Conservation (phyloP, 257 asterid genomes). For the Knoxia roxburghii region DNA sequence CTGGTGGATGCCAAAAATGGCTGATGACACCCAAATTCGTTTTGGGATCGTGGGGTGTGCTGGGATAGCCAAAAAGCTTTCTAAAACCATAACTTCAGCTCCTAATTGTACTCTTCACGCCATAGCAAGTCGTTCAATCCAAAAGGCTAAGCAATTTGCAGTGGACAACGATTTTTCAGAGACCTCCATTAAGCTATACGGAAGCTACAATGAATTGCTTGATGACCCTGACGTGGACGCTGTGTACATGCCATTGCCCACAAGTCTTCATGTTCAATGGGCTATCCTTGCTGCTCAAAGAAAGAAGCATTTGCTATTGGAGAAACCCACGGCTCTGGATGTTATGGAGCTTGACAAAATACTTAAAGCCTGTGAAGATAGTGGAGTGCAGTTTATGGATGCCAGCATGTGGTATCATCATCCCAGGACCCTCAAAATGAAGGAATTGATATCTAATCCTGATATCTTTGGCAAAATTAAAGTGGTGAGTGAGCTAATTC, state of each 20-base stretch:
- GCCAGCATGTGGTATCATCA: slow-evolving; percentile 93
- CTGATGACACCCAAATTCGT: slow-evolving; percentile 40
- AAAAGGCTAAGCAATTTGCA: slow-evolving; percentile 52
- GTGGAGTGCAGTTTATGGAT: slow-evolving; percentile 82
- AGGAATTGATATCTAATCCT: slow-evolving; percentile 40
- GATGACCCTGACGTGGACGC: slow-evolving; percentile 69
- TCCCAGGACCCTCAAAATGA: slow-evolving; percentile 66
- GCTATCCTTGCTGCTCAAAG: slow-evolving; percentile 60
- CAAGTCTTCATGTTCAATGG: slow-evolving; percentile 60
- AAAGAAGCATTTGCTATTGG: slow-evolving; percentile 67
- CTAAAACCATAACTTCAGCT: slow-evolving; percentile 54
- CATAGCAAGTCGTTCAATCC: slow-evolving; percentile 60
- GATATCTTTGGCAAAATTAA: slow-evolving; percentile 46
- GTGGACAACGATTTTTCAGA: slow-evolving; percentile 36
- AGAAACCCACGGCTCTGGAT: slow-evolving; percentile 71
- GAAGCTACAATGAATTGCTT: slow-evolving; percentile 49
- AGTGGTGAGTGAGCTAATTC: slow-evolving; percentile 41
- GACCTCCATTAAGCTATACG: slow-evolving; percentile 41
- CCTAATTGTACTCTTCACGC: slow-evolving; percentile 57
- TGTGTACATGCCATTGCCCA: slow-evolving; percentile 76
- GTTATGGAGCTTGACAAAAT: slow-evolving; percentile 50
- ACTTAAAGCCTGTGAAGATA: slow-evolving; percentile 39
- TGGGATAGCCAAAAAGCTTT: slow-evolving; percentile 62
- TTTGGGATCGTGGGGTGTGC: slow-evolving; percentile 84
- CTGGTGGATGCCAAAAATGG: slow-evolving; percentile 23